Evolutionary conservation across 257 asterid genomes (phyloP).

Genomic region (Capsicum pubescens): DNA sequence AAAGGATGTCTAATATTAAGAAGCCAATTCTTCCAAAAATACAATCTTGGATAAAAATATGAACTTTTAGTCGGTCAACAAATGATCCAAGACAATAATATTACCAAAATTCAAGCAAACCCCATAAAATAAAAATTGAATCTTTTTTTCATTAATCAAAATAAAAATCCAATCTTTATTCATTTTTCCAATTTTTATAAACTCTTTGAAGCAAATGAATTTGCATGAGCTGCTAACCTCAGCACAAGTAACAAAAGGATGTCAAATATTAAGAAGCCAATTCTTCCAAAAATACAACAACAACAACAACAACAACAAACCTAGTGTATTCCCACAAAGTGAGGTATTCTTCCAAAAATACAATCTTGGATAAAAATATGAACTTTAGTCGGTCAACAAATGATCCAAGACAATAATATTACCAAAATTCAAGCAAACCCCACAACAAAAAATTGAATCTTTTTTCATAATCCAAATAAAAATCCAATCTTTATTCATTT

Average conservation of each 20-base stretch:
- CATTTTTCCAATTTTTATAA: not conserved
- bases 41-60: not conserved
- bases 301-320: too few relatives aligned
- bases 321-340: too few relatives aligned
- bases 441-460: not conserved
- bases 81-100: not conserved
- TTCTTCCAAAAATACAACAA: slow-evolving; percentile 46
- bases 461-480: not conserved
- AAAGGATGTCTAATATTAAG: too few relatives aligned
- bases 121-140: not conserved
- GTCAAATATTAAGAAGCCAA: slow-evolving; percentile 96
- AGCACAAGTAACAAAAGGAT: slow-evolving; percentile 81
- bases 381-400: slow-evolving; percentile 5
- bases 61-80: slow-evolving; percentile 1
- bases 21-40: too few relatives aligned
- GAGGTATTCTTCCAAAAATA: not conserved
- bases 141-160: not conserved
- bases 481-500: not conserved
- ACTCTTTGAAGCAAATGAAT: not conserved
- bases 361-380: not conserved
- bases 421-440: not conserved
- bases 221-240: slow-evolving; percentile 61
- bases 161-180: not conserved
- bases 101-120: not conserved
- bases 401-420: not conserved